Evolutionary conservation across 805 yeast species (phyloP), one percentile per base, ranked within the genome.

Genomic region (Kurtzmaniella fragi): DNA sequence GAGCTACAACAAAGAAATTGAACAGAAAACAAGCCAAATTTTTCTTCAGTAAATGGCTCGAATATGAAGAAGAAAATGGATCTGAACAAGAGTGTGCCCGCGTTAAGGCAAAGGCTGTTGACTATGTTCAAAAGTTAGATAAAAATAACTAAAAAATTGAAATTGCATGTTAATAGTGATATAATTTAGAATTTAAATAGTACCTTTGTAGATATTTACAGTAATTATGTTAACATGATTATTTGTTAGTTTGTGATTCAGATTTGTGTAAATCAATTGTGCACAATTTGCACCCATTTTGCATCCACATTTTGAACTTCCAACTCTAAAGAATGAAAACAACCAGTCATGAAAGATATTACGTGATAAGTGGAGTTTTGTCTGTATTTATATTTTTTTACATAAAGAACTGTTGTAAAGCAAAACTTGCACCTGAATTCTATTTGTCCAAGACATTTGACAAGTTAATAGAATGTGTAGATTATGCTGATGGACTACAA

Each of bases 1-100:
- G 98, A 59, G 86, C 84, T 3, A 53, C 84, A 32, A 55, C 71
- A 26, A 71, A 69, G 61, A 87, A 86, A 62, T 60, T 91, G 38
- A 73, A 84, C 4, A 77, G 82, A 56, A 91, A 90, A 60, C 96
- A 89, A 65, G 96, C 96, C 51, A 89, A 87, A 64, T 88, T 86
- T 69, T 87, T 91, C 75, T 90, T 89, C 69, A 85, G 82, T 51
- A 91, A 91, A 59, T 90, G 97, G 97, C 76, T 89, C 44, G 67
- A 75, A 9, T 86, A 69, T 52, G 97, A 89, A 64, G 89, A 84
- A 53, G 75, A 73, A 45, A 57, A 68, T 39, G 79, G 75, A 11
- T 91, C 86, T 56, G 75, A 71, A 35, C 83, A 80, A 63, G 77
- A 82, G 37, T 77, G 78, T 40, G 93, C 86, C 46, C 81, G 85